Evolutionary conservation across 2,329 filamentous ascomycete species (phyloP).

Genomic region (Talaromyces sp.): DNA sequence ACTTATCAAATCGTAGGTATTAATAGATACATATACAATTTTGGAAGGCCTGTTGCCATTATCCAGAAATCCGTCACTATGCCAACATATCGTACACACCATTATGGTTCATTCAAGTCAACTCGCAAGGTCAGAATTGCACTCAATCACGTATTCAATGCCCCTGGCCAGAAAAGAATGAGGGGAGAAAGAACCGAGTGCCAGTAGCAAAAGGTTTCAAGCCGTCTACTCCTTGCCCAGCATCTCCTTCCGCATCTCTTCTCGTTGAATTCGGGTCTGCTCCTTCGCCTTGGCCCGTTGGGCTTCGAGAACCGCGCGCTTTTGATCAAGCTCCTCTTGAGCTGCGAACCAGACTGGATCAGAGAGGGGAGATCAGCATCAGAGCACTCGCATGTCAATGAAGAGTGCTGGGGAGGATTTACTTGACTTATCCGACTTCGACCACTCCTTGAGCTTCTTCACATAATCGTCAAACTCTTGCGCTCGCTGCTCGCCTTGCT

Average conservation of each 20-base stretch:
- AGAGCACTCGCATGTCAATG: background rate
- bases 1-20: too few relatives aligned
- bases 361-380: constrained; percentile 5
- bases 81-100: too few relatives aligned
- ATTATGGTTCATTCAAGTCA: too few relatives aligned
- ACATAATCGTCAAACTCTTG: constrained; percentile 92
- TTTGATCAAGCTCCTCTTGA: constrained; percentile 38
- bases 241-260: constrained; percentile 45
- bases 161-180: too few relatives aligned
- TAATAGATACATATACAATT: too few relatives aligned
- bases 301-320: constrained; percentile 28
- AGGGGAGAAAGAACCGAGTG: too few relatives aligned
- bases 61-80: too few relatives aligned
- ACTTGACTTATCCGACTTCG: constrained; percentile 92
- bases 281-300: constrained; percentile 32
- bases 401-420: constrained; percentile 29
- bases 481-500: constrained; percentile 72
- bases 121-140: too few relatives aligned
- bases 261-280: constrained; percentile 36
- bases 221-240: constrained; percentile 27
- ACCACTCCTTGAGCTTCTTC: constrained; percentile 78
- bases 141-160: too few relatives aligned
- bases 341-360: constrained; percentile 45
- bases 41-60: too few relatives aligned
- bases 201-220: too few relatives aligned